Evolutionary conservation across 1,284 basidiomycete genomes (phyloP), one percentile per base, ranked within the genome.

Genomic region (Trichosporon sp.): DNA sequence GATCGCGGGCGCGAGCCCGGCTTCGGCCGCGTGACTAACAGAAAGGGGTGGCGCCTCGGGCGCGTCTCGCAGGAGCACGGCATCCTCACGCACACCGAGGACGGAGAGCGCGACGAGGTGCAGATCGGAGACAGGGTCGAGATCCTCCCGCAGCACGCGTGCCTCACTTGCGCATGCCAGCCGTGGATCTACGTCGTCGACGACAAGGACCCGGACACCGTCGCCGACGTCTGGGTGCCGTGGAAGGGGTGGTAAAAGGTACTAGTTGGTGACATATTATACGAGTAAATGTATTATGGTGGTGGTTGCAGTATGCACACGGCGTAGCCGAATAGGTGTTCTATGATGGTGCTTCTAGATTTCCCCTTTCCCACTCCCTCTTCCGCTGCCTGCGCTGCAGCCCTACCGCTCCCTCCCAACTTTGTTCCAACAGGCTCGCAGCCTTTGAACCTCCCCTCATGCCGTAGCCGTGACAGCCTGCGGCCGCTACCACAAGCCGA

Each of bases 121-220:
- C 79, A 84, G 73, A 76, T 91, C 3, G 92, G 91, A 3, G 87
- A 89, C 8, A 64, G 68, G 58, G 68, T 84, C 21, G 69, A 75
- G 56, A 76, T 84, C 27, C 73, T 81, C 0, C 83, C 83, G 2
- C 82, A 85, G 68, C 84, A 85, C 75, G 84, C 84, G 18, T 95
- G 93, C 76, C 80, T 94, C 73, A 92, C 89, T 60, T 84, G 87
- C 74, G 91, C 93, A 65, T 88, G 87, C 13, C 87, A 91, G 77
- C 89, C 90, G 1, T 93, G 90, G 90, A 92, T 90, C 78, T 93
- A 92, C 77, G 84, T 94, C 23, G 88, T 92, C 1, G 92, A 94
- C 83, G 85, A 66, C 29, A 31, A 29, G 81, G 84, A 65, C 84
- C 86, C 53, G 75, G 82, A 72, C 82, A 85, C 83, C 63, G 89